phyloP scores from a whole-genome alignment of 768 basidiomycete species.

The Asterophora parasitica region DNA sequence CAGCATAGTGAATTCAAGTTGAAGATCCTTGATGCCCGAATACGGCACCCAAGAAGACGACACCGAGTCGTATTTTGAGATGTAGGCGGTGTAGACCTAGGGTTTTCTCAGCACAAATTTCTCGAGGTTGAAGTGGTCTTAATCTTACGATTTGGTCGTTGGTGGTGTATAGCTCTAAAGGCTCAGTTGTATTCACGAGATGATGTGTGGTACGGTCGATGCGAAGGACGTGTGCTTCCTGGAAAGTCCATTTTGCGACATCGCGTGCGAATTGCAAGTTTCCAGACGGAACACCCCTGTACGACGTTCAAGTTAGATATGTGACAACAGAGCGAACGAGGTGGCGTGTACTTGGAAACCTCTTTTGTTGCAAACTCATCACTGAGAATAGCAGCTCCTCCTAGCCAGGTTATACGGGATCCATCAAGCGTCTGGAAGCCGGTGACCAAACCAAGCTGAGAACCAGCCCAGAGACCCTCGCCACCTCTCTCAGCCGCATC shows the following conservation, averaged over 20 bases:
- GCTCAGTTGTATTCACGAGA: slow-evolving; percentile 53
- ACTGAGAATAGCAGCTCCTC: slow-evolving; percentile 74
- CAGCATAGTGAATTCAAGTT: slow-evolving; percentile 97
- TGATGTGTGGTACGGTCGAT: slow-evolving; percentile 75
- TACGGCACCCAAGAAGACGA: slow-evolving; percentile 66
- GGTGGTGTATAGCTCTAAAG: slow-evolving; percentile 75
- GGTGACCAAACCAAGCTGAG: slow-evolving; percentile 68
- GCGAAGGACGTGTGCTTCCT: slow-evolving; percentile 75
- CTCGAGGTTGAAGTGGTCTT: neutral
- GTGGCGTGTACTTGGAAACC: slow-evolving; percentile 47
- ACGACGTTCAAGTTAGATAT: slow-evolving; percentile 3
- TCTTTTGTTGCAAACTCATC: slow-evolving; percentile 69
- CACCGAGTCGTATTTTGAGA: slow-evolving; percentile 63
- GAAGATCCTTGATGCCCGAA: slow-evolving; percentile 71
- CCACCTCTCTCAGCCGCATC: slow-evolving; percentile 73
- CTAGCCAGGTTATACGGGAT: slow-evolving; percentile 75
- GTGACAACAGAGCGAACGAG: neutral
- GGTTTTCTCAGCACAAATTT: no score
- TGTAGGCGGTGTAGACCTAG: slow-evolving; percentile 68
- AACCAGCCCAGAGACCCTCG: slow-evolving; percentile 82
- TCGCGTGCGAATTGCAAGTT: slow-evolving; percentile 75
- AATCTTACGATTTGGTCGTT: slow-evolving; percentile 74
- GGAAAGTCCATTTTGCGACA: slow-evolving; percentile 86
- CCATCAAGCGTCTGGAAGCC: slow-evolving; percentile 85
- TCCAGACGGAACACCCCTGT: slow-evolving; percentile 58